A percentile compares a stretch with the other conserved stretches of the same genome.
Evolutionary conservation across 2,329 filamentous ascomycete species (phyloP).

Genomic region (Verticillium zaregamsianum): DNA sequence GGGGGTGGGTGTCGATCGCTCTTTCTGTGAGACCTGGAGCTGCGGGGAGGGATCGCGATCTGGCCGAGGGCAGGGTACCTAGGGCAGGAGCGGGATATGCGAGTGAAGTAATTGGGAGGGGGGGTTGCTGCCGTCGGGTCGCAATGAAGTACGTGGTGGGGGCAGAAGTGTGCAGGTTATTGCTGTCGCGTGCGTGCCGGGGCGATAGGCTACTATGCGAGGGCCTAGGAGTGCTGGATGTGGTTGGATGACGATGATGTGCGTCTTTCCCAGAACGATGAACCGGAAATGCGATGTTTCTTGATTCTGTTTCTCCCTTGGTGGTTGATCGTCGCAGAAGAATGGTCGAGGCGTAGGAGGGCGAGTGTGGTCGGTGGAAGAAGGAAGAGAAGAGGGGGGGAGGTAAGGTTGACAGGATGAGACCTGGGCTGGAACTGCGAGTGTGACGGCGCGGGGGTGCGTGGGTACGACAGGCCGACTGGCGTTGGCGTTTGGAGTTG

Average conservation of each 20-base stretch:
- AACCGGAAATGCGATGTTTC: neutral
- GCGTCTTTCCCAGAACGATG: neutral
- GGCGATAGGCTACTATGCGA: neutral
- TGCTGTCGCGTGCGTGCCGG: neutral
- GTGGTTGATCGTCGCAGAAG: neutral
- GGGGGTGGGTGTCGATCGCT: neutral
- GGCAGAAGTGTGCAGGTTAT: neutral
- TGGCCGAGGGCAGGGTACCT: neutral
- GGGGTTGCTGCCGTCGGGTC: neutral
- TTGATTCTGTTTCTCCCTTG: neutral
- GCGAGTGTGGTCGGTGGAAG: neutral
- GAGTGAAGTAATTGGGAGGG: neutral
- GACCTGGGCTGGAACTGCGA: conserved; percentile 1
- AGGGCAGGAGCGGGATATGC: neutral
- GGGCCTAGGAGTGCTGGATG: neutral
- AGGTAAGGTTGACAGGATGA: conserved; percentile 3
- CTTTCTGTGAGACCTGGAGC: neutral
- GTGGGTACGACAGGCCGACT: conserved; percentile 8
- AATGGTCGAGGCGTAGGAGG: neutral
- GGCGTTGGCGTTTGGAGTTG: neutral
- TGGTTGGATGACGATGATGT: neutral
- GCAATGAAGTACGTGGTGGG: neutral
- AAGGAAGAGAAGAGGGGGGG: neutral
- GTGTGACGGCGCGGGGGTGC: conserved; percentile 4
- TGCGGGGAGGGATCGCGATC: neutral